Evolutionary conservation across 768 basidiomycete genomes (phyloP).

Genomic region (Tricholoma sp.): DNA sequence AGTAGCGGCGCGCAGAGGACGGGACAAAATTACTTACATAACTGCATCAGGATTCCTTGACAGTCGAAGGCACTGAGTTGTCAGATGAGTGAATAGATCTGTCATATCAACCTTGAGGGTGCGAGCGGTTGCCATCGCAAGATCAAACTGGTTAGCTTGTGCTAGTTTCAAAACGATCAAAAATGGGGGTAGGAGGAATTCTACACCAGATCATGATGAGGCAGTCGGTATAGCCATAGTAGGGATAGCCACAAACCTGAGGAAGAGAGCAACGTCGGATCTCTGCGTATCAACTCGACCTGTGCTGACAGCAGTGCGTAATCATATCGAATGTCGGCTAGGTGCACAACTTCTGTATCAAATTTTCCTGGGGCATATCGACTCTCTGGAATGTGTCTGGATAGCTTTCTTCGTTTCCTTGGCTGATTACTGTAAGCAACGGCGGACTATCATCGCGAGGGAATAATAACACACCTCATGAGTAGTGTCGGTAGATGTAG

Average conservation of each 20-base stretch:
- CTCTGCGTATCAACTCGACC: constrained; percentile 66
- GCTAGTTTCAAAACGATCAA: constrained; percentile 75
- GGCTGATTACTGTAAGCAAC: constrained; percentile 33
- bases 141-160: constrained; percentile 73
- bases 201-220: constrained; percentile 22
- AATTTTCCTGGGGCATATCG: constrained; percentile 57
- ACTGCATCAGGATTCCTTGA: constrained; percentile 56
- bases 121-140: constrained; percentile 72
- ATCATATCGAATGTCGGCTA: constrained; percentile 76
- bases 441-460: constrained; percentile 4
- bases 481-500: constrained; percentile 40
- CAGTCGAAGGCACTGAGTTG: constrained; percentile 74
- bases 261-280: constrained; percentile 55
- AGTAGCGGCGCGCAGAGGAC: constrained; percentile 7
- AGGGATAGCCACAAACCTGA: constrained; percentile 47
- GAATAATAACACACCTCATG: constrained; percentile 39
- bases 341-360: constrained; percentile 73
- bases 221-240: neutral
- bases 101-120: constrained; percentile 83
- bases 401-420: constrained; percentile 67
- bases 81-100: constrained; percentile 74
- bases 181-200: constrained; percentile 48
- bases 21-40: constrained; percentile 38
- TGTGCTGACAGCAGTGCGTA: constrained; percentile 73
- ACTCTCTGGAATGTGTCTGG: constrained; percentile 73